Evolutionary conservation across 257 asterid genomes (phyloP).

Genomic region (Ocimum tenuiflorum): DNA sequence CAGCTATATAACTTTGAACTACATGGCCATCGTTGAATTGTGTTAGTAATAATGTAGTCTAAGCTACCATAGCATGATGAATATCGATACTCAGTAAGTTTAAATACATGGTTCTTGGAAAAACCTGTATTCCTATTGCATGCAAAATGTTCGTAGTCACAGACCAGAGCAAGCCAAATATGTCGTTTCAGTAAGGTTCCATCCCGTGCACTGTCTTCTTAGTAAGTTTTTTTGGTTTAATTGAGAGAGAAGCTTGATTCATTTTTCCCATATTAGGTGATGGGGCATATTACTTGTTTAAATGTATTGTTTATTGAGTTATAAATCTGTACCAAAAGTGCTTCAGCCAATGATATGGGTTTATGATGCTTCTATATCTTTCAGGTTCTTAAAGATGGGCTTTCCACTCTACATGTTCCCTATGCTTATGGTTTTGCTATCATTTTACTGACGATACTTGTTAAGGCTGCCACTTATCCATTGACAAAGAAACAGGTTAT

Average conservation of each 20-base stretch:
- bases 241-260: conserved; percentile 3
- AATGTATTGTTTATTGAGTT: neutral
- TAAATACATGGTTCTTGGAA: neutral
- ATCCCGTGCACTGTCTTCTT: conserved; percentile 3
- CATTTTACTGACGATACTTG: conserved; percentile 78
- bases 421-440: conserved; percentile 96
- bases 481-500: conserved; percentile 90
- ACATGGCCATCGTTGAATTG: neutral
- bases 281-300: neutral
- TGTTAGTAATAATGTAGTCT: neutral
- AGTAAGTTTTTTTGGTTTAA: conserved; percentile 1
- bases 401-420: conserved; percentile 77
- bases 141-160: neutral
- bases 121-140: neutral
- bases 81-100: neutral
- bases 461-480: conserved; percentile 91
- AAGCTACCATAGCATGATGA: conserved; percentile 6
- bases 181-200: neutral
- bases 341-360: too few relatives aligned
- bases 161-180: neutral
- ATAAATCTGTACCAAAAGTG: too few relatives aligned
- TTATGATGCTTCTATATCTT: conserved; percentile 2
- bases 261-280: neutral
- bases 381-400: conserved; percentile 94
- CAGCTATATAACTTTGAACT: neutral